Conservation (phyloP, 768 basidiomycete species). For the Harrya chromipes region DNA sequence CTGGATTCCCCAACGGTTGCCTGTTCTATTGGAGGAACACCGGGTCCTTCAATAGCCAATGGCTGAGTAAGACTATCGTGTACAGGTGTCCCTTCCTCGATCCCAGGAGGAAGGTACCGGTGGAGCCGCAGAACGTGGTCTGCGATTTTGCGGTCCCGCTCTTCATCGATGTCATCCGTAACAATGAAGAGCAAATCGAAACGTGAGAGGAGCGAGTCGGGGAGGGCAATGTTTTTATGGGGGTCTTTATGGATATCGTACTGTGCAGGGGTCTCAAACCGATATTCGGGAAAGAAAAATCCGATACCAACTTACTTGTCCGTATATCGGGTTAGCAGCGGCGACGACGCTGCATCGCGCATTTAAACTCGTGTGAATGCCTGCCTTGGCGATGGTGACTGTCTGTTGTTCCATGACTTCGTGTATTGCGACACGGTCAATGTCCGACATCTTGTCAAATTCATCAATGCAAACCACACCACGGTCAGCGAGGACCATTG, state of each 20-base stretch:
- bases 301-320: conserved; percentile 58
- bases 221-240: conserved; percentile 96
- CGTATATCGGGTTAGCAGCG: conserved; percentile 98
- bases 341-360: conserved; percentile 97
- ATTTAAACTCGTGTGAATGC: conserved; percentile 97
- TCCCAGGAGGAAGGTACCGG: conserved; percentile 91
- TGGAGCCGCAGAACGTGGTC: conserved; percentile 98
- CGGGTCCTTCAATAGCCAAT: conserved; percentile 81
- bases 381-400: conserved; percentile 98
- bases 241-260: conserved; percentile 99
- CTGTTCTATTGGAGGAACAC: conserved; percentile 36
- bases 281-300: not conserved
- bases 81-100: conserved; percentile 93
- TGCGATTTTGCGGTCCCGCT: conserved; percentile 88
- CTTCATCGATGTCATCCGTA: conserved; percentile 96
- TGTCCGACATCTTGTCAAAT: conserved; percentile 99
- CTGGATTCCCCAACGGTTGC: conserved; percentile 43
- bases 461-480: conserved; percentile 99
- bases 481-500: conserved; percentile 98
- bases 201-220: conserved; percentile 96
- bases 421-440: conserved; percentile 98
- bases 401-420: conserved; percentile 99
- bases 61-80: conserved; percentile 87
- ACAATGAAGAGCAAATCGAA: conserved; percentile 98
- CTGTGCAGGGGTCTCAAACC: conserved; percentile 39